Conservation (phyloP, 345 rosid species). For the Gossypium anomalum region DNA sequence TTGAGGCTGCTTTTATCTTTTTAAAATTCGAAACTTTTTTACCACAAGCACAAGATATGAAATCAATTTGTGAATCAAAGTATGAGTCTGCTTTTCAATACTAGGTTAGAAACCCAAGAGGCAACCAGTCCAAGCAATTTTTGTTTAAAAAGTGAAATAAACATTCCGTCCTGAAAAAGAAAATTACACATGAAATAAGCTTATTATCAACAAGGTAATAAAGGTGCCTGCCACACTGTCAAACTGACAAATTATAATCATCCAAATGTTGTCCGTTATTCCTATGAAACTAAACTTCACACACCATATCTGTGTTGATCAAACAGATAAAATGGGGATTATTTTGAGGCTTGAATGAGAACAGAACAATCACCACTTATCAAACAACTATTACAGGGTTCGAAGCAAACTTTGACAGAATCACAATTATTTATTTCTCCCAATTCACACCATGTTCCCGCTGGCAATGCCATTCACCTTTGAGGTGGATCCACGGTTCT, state of each 20-base stretch:
- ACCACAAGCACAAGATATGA: no score
- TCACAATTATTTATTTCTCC: slow-evolving; percentile 10
- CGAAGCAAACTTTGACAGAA: slow-evolving; percentile 30
- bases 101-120: no score
- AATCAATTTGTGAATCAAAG: no score
- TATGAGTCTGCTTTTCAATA: no score
- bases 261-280: slow-evolving; percentile 21
- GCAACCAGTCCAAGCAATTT: no score
- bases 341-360: slow-evolving; percentile 39
- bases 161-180: no score
- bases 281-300: slow-evolving; percentile 19
- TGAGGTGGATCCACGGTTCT: slow-evolving; percentile 89
- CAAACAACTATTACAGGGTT: slow-evolving; percentile 30
- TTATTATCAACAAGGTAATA: no score
- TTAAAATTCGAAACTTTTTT: no score
- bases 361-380: slow-evolving; percentile 25
- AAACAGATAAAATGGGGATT: slow-evolving; percentile 33
- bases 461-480: slow-evolving; percentile 45
- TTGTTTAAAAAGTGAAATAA: no score
- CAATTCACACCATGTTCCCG: slow-evolving; percentile 20
- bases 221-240: neutral
- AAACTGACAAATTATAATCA: slow-evolving; percentile 32
- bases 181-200: no score
- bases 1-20: no score
- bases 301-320: slow-evolving; percentile 16